Percentiles rank a stretch among this genome's conserved stretches.
phyloP scores from a whole-genome alignment of 2,329 filamentous ascomycete species.

The Cladosporium halotolerans region DNA sequence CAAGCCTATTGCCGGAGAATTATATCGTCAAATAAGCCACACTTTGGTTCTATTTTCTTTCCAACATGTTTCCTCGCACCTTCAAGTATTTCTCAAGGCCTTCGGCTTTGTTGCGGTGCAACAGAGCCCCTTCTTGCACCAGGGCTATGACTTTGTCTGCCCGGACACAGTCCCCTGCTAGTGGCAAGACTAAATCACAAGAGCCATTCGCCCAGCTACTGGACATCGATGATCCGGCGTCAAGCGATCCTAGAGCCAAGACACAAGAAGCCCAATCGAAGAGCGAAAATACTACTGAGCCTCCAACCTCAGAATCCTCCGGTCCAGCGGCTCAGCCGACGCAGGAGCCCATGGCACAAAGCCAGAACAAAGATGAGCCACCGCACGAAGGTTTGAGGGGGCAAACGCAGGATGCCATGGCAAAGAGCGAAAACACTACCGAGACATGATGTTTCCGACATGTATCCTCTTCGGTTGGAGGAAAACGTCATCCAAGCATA shows the following conservation, averaged over 20 bases:
- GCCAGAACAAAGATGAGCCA: conserved; percentile 4
- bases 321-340: not conserved
- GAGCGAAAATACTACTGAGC: not conserved
- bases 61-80: not conserved
- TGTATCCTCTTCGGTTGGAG: too few species aligned
- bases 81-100: not conserved
- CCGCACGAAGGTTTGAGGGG: conserved; percentile 3
- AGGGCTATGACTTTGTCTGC: not conserved
- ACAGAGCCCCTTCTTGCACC: not conserved
- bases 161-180: not conserved
- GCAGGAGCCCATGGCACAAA: conserved; percentile 3
- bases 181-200: conserved; percentile 2
- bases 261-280: conserved; percentile 6
- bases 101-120: not conserved
- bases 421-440: conserved; percentile 1
- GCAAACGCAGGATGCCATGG: not conserved
- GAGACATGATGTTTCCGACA: not conserved
- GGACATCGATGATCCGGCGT: conserved; percentile 3
- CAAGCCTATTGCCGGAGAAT: not conserved
- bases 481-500: too few species aligned
- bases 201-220: conserved; percentile 4
- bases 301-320: not conserved
- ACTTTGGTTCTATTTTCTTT: not conserved
- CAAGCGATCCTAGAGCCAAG: not conserved
- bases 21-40: not conserved